phyloP scores from a whole-genome alignment of 257 asterid genomes.

The Ehretia macrophylla region DNA sequence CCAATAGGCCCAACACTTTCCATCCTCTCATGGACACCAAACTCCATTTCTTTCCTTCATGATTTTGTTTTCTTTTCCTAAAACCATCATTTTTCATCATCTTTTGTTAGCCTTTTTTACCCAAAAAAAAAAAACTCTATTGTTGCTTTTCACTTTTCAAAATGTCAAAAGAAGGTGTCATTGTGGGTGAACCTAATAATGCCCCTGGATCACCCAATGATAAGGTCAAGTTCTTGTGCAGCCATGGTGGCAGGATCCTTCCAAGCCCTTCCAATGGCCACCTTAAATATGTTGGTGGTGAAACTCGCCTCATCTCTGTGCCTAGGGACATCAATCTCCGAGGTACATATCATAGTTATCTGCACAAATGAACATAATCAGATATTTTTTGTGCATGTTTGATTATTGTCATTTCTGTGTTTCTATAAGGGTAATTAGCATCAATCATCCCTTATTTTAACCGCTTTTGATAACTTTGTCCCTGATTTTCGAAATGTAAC shows the following conservation, averaged over 20 bases:
- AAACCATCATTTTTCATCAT: too few relatives aligned
- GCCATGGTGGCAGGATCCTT: constrained; percentile 87
- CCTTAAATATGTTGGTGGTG: constrained; percentile 88
- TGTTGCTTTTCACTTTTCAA: neutral
- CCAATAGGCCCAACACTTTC: too few relatives aligned
- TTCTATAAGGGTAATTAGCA: too few relatives aligned
- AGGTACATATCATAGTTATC: constrained; percentile 29
- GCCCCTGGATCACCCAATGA: constrained; percentile 49
- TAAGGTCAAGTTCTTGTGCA: constrained; percentile 63
- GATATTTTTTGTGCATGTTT: too few relatives aligned
- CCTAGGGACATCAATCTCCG: constrained; percentile 50
- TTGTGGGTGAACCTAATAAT: constrained; percentile 23
- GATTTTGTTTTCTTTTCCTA: too few relatives aligned
- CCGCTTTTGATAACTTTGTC: too few relatives aligned
- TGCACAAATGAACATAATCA: too few relatives aligned
- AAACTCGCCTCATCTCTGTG: constrained; percentile 75
- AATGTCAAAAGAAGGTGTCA: constrained; percentile 26
- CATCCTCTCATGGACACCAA: constrained; percentile 5
- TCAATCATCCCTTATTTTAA: too few relatives aligned
- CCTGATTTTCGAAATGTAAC: too few relatives aligned
- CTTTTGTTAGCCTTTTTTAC: too few relatives aligned
- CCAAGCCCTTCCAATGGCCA: constrained; percentile 68
- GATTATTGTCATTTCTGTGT: too few relatives aligned
- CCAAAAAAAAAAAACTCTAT: too few relatives aligned
- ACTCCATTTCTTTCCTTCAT: neutral